Evolutionary conservation across 192 early-diverging fungal species (phyloP).

Genomic region (Backusella morwellensis): DNA sequence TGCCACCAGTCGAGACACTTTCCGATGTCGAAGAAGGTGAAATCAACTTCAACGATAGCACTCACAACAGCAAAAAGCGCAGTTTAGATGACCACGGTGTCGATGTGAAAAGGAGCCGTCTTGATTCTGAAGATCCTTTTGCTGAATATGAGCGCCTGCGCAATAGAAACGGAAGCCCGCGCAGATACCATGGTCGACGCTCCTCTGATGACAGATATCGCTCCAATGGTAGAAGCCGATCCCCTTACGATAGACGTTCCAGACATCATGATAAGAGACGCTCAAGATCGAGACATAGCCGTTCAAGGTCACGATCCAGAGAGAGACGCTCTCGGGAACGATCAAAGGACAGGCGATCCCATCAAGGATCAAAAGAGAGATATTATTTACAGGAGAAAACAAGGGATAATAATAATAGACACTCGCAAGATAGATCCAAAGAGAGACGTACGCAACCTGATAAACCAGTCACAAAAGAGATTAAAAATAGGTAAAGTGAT

Average conservation of each 20-base stretch:
- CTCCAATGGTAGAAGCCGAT: not conserved
- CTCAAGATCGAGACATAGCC: not conserved
- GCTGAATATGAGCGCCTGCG: constrained; percentile 13
- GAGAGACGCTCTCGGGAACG: not conserved
- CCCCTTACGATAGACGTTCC: not conserved
- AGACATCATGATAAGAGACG: not conserved
- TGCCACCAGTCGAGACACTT: not conserved
- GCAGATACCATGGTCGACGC: not conserved
- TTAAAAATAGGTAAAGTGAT: not conserved
- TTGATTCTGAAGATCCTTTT: constrained; percentile 12
- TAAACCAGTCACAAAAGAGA: not conserved
- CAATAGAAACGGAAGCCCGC: not conserved
- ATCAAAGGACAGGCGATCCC: not conserved
- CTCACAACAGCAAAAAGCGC: not conserved
- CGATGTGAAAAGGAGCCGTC: not conserved
- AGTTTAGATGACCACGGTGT: not conserved
- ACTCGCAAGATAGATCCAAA: not conserved
- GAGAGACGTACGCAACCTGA: not conserved
- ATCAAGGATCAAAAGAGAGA: not conserved
- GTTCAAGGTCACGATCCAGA: not conserved
- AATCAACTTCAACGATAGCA: not conserved
- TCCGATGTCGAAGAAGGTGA: constrained; percentile 13
- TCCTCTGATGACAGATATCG: not conserved
- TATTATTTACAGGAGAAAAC: not conserved
- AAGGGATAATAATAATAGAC: constrained; percentile 9